Evolutionary conservation across 768 basidiomycete species (phyloP), one percentile per base, ranked within the genome.

Genomic region (Boletus rubescentipes): DNA sequence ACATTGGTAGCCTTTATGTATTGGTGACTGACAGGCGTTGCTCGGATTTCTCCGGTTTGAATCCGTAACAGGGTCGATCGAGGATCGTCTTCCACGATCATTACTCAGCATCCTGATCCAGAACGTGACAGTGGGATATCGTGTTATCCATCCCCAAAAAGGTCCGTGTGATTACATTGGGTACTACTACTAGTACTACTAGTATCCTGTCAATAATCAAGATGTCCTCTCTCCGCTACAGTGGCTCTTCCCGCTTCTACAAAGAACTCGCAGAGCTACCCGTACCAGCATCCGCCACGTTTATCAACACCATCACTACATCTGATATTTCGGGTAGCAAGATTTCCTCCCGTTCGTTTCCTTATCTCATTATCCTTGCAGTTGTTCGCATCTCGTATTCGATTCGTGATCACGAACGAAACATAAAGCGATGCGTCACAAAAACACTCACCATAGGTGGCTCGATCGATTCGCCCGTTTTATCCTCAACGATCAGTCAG

Each of bases 381-480:
- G 79, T 69, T 9, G 62, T 81, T 32, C 76, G 80, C 26, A 60
- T 82, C 20, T 68, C 72, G 0, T 82, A 77, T 52, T 74, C 77
- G 2, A 68, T 77, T 20, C 72, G 75, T 32, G 83, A 86, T 62
- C 81, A 84, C 58, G 62, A 67, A 20, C 72, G 75, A 39, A 84
- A 85, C 49, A 57, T 64, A 30, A 84, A 79, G 56, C 73, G 76
- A 58, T 74, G 71, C 2, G 49, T 81, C 49, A 61, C 68, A 9
- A 82, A 77, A 61, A 69, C 74, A 0, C 61, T 78, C 48, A 64
- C 76, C 8, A 38, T 72, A 20, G 38, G 49, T 9, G 41, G n/a
- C 14, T 55, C 6, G 2, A 5, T 53, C 63, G 16, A 57, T 51
- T 21, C 47, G 16, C 43, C 55, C 0, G 39, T 64, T 1, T 45